These are phyloP conservation scores for Pugionium cornutum DNA, from an alignment of 345 rosid species.

Conservation along the genomic window DNA sequence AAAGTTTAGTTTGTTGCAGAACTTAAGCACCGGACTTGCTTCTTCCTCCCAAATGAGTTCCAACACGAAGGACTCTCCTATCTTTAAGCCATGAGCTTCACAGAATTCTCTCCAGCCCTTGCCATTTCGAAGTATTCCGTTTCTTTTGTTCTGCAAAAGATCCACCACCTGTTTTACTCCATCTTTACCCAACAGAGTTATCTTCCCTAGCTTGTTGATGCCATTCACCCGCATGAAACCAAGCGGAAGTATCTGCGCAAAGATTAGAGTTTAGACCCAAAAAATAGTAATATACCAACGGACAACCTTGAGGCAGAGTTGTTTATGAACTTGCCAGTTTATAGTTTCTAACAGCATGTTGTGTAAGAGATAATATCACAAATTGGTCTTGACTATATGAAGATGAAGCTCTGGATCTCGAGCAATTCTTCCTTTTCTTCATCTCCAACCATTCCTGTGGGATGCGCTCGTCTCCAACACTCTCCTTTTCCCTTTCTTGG, in stretches of 20 bases:
- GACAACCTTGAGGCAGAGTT: constrained; percentile 5
- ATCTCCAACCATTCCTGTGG: not conserved
- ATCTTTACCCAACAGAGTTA: constrained; percentile 25
- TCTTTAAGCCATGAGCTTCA: constrained; percentile 28
- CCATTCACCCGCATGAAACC: constrained; percentile 26
- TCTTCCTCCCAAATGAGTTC: constrained; percentile 30
- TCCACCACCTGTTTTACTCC: constrained; percentile 24
- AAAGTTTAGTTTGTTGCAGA: constrained; percentile 22
- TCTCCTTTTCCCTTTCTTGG: constrained; percentile 18
- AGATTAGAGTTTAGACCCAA: not conserved
- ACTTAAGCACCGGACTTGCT: constrained; percentile 29
- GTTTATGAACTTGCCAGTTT: constrained; percentile 12
- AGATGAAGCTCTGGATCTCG: constrained; percentile 22
- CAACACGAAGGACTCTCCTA: constrained; percentile 28
- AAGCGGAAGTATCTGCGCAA: constrained; percentile 23
- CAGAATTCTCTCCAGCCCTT: constrained; percentile 37
- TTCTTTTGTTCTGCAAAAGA: not conserved
- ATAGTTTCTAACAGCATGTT: not conserved
- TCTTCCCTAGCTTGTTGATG: constrained; percentile 22
- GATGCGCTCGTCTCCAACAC: constrained; percentile 1
- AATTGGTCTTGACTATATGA: constrained; percentile 20
- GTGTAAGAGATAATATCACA: constrained; percentile 34
- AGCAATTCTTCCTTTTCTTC: constrained; percentile 4
- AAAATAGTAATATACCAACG: not conserved
- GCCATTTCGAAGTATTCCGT: constrained; percentile 6